These are phyloP conservation scores for Xylariaceae sp. DNA, from an alignment of 2,329 filamentous ascomycete genomes.

Conservation along the genomic window DNA sequence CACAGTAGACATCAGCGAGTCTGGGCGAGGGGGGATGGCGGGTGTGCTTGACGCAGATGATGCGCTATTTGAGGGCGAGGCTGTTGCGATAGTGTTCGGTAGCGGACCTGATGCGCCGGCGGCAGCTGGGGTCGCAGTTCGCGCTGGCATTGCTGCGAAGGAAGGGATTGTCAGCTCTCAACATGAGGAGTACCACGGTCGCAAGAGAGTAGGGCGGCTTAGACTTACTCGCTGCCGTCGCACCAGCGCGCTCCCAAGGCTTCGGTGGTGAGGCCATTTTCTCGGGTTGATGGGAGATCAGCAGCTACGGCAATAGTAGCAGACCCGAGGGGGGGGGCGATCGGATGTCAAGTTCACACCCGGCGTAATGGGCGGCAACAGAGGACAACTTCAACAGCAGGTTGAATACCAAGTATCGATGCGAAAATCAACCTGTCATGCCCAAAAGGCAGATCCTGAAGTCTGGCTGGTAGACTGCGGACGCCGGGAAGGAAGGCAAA, in stretches of 20 bases:
- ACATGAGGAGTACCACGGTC: no score
- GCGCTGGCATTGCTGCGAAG: constrained; percentile 25
- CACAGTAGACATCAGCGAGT: constrained; percentile 68
- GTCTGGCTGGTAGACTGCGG: no score
- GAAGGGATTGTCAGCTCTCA: constrained; percentile 25
- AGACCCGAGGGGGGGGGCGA: no score
- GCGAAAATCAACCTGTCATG: no score
- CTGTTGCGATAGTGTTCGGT: constrained; percentile 30
- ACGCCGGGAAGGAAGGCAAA: no score
- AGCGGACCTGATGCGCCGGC: constrained; percentile 32
- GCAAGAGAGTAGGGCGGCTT: constrained; percentile 22
- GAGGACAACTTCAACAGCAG: no score
- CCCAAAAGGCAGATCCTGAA: no score
- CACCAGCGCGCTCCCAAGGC: constrained; percentile 84
- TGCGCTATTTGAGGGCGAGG: constrained; percentile 27
- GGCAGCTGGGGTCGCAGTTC: constrained; percentile 36
- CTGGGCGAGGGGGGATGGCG: constrained; percentile 71
- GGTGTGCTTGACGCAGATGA: constrained; percentile 42
- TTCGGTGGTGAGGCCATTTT: constrained; percentile 80
- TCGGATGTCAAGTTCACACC: no score
- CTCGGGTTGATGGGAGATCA: no score
- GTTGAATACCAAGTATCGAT: no score
- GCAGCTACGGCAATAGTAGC: no score
- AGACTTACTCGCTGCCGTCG: constrained; percentile 38
- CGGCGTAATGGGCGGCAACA: no score